phyloP scores from a whole-genome alignment of 2,329 filamentous ascomycete genomes.

The Leptoxyphium fumago region DNA sequence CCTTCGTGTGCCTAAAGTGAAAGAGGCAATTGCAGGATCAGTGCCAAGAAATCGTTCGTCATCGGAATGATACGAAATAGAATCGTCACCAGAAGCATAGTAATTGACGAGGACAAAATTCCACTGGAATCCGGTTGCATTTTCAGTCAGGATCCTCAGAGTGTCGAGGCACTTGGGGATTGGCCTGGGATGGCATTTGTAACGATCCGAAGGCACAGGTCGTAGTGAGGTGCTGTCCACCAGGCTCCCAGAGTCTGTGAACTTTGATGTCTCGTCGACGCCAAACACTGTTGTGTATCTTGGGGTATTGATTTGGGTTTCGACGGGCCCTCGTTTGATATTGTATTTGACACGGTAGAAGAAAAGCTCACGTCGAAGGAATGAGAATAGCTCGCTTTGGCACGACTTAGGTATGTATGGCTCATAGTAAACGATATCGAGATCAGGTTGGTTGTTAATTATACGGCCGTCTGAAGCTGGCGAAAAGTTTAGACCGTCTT shows the following conservation, averaged over 20 bases:
- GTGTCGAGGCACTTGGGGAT: conserved; percentile 55
- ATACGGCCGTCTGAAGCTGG: conserved; percentile 34
- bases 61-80: conserved; percentile 67
- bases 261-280: conserved; percentile 48
- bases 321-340: conserved; percentile 49
- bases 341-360: conserved; percentile 32
- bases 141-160: conserved; percentile 49
- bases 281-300: conserved; percentile 49
- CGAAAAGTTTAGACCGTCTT: conserved; percentile 25
- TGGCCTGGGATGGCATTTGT: conserved; percentile 49
- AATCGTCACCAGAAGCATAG: conserved; percentile 62
- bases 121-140: conserved; percentile 49
- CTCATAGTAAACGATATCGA: conserved; percentile 62
- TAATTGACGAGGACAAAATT: conserved; percentile 77
- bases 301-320: conserved; percentile 48
- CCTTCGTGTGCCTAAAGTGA: conserved; percentile 55
- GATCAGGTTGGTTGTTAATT: conserved; percentile 53
- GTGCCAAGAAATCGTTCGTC: conserved; percentile 62
- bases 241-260: conserved; percentile 24
- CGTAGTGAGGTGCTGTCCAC: conserved; percentile 30
- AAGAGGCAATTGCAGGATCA: conserved; percentile 58
- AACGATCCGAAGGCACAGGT: conserved; percentile 31
- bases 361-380: conserved; percentile 57
- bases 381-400: conserved; percentile 49
- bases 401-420: conserved; percentile 50